Conservation (phyloP, 1,284 basidiomycete genomes). For the Puccinia novopanici region DNA sequence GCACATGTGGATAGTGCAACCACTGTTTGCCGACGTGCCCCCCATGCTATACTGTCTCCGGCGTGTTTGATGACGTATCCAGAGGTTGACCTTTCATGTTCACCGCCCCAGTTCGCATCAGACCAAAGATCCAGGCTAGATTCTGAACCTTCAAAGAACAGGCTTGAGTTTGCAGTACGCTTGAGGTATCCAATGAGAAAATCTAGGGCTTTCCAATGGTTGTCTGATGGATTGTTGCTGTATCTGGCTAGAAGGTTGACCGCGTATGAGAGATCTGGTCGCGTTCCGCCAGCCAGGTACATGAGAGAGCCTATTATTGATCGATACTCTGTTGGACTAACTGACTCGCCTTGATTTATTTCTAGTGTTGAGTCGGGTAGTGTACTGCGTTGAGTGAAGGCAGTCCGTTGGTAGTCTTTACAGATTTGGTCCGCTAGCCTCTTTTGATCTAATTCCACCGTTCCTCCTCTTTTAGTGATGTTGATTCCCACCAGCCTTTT, state of each 20-base stretch:
- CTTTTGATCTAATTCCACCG: too few species aligned
- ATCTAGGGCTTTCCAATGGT: constrained; percentile 22
- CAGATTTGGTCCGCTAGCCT: neutral
- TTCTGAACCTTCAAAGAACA: too few species aligned
- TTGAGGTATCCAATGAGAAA: constrained; percentile 8
- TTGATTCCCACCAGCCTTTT: too few species aligned
- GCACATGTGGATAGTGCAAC: constrained; percentile 14
- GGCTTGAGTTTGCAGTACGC: neutral
- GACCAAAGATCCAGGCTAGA: neutral
- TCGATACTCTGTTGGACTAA: neutral
- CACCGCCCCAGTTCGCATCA: constrained; percentile 34
- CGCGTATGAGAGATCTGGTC: constrained; percentile 6
- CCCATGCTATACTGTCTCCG: neutral
- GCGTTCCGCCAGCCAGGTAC: neutral
- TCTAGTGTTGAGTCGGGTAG: neutral
- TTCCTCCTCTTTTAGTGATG: too few species aligned
- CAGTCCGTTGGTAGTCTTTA: neutral
- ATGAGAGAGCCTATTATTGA: constrained; percentile 7
- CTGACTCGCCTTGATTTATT: neutral
- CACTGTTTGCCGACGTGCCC: neutral
- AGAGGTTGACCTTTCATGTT: constrained; percentile 9
- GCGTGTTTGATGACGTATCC: neutral
- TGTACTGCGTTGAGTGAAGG: neutral
- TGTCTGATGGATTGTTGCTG: neutral
- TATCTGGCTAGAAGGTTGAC: constrained; percentile 19